Percentiles rank a stretch among this genome's conserved stretches.
Conservation (phyloP, 2,329 filamentous ascomycete genomes). For the Cryphonectria japonica region DNA sequence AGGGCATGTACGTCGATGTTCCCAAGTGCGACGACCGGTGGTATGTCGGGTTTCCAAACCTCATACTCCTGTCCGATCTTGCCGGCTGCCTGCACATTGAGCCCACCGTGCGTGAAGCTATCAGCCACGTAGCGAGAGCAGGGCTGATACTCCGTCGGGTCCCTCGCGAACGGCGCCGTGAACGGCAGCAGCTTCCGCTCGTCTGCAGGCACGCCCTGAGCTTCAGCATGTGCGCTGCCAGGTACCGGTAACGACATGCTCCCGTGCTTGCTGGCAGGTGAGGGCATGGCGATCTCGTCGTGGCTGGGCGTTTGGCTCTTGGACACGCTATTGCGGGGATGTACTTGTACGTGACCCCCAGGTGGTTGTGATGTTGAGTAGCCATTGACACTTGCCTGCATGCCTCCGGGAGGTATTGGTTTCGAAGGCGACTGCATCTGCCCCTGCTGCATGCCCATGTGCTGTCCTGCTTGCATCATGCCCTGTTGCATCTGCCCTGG, state of each 20-base stretch:
- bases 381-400: conserved; percentile 53
- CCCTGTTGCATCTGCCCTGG: conserved; percentile 45
- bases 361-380: conserved; percentile 50
- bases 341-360: conserved; percentile 43
- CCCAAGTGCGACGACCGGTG: conserved; percentile 76
- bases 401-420: conserved; percentile 50
- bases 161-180: conserved; percentile 43
- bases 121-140: conserved; percentile 49
- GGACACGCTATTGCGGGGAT: conserved; percentile 57
- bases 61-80: conserved; percentile 70
- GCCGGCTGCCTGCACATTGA: conserved; percentile 67
- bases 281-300: conserved; percentile 48
- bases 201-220: conserved; percentile 33
- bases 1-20: conserved; percentile 89
- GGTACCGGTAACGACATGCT: conserved; percentile 48
- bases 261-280: conserved; percentile 50
- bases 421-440: conserved; percentile 49
- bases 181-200: conserved; percentile 37
- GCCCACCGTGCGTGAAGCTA: conserved; percentile 69
- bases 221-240: conserved; percentile 40
- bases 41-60: conserved; percentile 73
- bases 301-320: conserved; percentile 48
- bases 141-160: conserved; percentile 59
- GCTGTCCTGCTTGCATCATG: conserved; percentile 44
- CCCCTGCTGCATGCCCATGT: conserved; percentile 47